These are phyloP conservation scores for Fomitopsis schrenkii DNA, from an alignment of 1,284 basidiomycete species.

Conservation along the genomic window DNA sequence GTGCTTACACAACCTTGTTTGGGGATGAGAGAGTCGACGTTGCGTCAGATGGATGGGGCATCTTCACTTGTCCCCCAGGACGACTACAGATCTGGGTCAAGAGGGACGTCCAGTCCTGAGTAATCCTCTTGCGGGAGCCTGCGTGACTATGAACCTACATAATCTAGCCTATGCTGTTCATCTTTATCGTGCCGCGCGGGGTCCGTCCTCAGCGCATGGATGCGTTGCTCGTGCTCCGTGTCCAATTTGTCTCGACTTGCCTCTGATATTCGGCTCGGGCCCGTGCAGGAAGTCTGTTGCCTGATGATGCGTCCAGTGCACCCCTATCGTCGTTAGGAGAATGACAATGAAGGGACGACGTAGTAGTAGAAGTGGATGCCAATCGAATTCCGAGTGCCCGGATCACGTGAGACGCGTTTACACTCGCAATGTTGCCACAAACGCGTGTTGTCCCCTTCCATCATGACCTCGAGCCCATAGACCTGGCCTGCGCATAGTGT, in stretches of 20 bases:
- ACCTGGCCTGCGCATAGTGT: too few species aligned
- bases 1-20: slow-evolving; percentile 45
- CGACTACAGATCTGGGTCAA: slow-evolving; percentile 56
- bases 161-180: neutral
- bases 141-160: neutral
- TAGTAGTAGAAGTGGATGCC: too few species aligned
- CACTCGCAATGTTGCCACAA: neutral
- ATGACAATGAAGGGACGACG: too few species aligned
- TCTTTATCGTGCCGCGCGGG: neutral
- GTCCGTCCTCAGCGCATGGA: too few species aligned
- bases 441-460: neutral
- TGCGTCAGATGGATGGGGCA: slow-evolving; percentile 51
- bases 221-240: too few species aligned
- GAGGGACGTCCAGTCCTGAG: neutral
- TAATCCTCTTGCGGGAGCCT: neutral
- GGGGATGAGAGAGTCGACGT: slow-evolving; percentile 40
- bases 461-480: too few species aligned
- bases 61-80: slow-evolving; percentile 50
- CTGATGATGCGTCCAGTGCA: too few species aligned
- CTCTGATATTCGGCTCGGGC: too few species aligned
- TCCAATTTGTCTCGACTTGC: too few species aligned
- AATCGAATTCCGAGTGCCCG: too few species aligned
- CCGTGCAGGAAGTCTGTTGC: too few species aligned
- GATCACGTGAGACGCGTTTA: slow-evolving; percentile 6
- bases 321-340: too few species aligned